A percentile compares a stretch with the other conserved stretches of the same genome.
Conservation (phyloP, 306 rosid species). For the Myrica gale region DNA sequence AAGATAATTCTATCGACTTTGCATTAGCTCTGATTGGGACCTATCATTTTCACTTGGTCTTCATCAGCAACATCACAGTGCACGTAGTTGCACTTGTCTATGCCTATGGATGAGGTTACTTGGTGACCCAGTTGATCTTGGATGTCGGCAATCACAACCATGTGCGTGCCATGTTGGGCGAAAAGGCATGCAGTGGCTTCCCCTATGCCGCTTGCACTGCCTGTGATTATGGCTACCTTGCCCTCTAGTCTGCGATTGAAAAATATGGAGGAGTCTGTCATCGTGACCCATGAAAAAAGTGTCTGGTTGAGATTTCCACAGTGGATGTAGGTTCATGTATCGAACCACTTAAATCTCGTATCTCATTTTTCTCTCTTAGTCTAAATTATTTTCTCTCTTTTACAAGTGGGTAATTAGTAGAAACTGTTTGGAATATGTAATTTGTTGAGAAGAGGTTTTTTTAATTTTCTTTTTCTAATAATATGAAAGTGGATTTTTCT, state of each 20-base stretch:
- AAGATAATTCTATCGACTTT: too few relatives aligned
- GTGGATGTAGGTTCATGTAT: too few relatives aligned
- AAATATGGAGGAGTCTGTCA: conserved; percentile 18
- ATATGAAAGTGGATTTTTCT: too few relatives aligned
- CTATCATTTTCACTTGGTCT: conserved; percentile 51
- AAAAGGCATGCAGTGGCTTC: conserved; percentile 52
- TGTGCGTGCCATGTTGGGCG: conserved; percentile 37
- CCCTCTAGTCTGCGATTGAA: conserved; percentile 27
- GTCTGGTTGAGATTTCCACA: too few relatives aligned
- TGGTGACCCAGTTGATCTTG: conserved; percentile 41
- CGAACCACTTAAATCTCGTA: too few relatives aligned
- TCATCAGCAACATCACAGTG: conserved; percentile 58
- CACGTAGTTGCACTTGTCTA: conserved; percentile 34
- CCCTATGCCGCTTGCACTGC: conserved; percentile 68
- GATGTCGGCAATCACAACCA: conserved; percentile 54
- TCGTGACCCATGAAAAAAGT: background rate
- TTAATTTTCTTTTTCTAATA: too few relatives aligned
- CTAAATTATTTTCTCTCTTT: too few relatives aligned
- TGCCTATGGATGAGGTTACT: conserved; percentile 47
- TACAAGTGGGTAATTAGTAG: too few relatives aligned
- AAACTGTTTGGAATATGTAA: too few relatives aligned
- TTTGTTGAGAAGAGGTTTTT: too few relatives aligned
- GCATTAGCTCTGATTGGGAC: too few relatives aligned
- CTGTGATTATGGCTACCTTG: conserved; percentile 55
- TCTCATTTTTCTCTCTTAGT: too few relatives aligned